Percentiles rank a stretch among this genome's conserved stretches.
These are phyloP conservation scores for Boletus barrowsii DNA, from an alignment of 768 basidiomycete species.

Conservation along the genomic window DNA sequence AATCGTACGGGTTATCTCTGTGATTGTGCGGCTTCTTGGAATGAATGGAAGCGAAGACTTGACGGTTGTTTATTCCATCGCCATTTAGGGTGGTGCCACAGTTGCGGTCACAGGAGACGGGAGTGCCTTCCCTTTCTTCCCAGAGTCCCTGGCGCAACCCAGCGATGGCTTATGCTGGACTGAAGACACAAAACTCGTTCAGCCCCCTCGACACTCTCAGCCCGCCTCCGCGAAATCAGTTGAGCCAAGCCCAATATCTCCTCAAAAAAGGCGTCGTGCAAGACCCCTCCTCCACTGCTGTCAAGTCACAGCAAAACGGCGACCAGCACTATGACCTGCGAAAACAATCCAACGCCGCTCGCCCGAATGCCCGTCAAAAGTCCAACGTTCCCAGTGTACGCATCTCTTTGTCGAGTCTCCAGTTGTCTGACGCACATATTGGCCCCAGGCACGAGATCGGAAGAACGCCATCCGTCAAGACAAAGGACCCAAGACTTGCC, in stretches of 20 bases:
- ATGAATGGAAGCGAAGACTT: constrained; percentile 4
- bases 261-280: not conserved
- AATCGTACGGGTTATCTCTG: too few species aligned
- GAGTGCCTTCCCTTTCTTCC: not conserved
- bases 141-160: not conserved
- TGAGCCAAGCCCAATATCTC: not conserved
- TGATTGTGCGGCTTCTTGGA: not conserved
- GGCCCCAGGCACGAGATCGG: not conserved
- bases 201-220: not conserved
- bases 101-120: not conserved
- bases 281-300: not conserved
- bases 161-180: constrained; percentile 1
- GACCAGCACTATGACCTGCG: not conserved
- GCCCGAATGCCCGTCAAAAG: not conserved
- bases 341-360: not conserved
- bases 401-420: not conserved
- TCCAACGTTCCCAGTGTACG: constrained; percentile 5
- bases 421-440: not conserved
- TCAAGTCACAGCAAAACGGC: not conserved
- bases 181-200: constrained; percentile 5
- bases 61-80: constrained; percentile 17
- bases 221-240: not conserved
- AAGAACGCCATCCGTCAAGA: not conserved
- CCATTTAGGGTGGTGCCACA: constrained; percentile 6
- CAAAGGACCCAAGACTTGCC: not conserved